Percentiles rank a stretch among this genome's conserved stretches.
phyloP scores from a whole-genome alignment of 306 rosid species.

The Senna siamea region DNA sequence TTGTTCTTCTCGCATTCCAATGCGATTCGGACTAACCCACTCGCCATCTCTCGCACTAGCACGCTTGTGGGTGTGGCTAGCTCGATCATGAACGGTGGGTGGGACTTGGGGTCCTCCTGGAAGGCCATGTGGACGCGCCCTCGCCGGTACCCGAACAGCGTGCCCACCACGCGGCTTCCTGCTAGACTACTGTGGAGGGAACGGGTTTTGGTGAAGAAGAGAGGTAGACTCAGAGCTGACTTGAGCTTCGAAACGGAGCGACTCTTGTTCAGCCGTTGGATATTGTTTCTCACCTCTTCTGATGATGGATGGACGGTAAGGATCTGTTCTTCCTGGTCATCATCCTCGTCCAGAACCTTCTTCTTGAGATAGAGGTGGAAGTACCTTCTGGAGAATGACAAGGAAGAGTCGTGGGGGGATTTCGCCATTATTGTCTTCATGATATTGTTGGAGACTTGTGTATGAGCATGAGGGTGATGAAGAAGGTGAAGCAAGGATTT shows the following conservation, averaged over 20 bases:
- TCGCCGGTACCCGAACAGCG: constrained; percentile 79
- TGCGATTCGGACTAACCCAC: constrained; percentile 81
- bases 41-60: constrained; percentile 83
- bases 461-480: background rate
- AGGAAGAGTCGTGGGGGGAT: constrained; percentile 73
- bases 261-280: constrained; percentile 30
- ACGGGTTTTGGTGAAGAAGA: constrained; percentile 36
- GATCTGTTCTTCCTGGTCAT: constrained; percentile 47
- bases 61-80: constrained; percentile 77
- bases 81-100: constrained; percentile 68
- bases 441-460: no score
- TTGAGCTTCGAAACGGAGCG: constrained; percentile 56
- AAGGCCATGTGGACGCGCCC: constrained; percentile 81
- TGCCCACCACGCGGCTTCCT: constrained; percentile 65
- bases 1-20: constrained; percentile 74
- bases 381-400: constrained; percentile 84
- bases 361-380: constrained; percentile 82
- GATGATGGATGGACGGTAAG: constrained; percentile 52
- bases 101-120: constrained; percentile 58
- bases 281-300: no score
- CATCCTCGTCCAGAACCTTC: constrained; percentile 51
- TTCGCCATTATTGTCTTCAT: constrained; percentile 79
- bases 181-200: constrained; percentile 31
- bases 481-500: background rate
- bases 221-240: constrained; percentile 47